phyloP scores from a whole-genome alignment of 192 early-diverging fungal species.

The Lobulomyces angularis region DNA sequence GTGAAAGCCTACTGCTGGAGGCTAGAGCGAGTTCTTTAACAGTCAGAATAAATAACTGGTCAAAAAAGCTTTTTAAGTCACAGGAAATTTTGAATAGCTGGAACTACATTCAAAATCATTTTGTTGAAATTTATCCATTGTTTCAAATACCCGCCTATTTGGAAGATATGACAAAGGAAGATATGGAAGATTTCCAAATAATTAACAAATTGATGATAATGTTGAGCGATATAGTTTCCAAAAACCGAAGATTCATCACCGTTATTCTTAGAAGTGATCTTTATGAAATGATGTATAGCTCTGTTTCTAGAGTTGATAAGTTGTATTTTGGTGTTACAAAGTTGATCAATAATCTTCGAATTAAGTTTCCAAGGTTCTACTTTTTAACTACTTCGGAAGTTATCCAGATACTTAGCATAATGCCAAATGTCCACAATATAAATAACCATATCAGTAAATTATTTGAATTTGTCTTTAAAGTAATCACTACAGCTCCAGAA shows the following conservation, averaged over 20 bases:
- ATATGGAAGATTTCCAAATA: slow-evolving; percentile 12
- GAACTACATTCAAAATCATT: slow-evolving; percentile 12
- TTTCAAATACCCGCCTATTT: background rate
- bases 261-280: slow-evolving; percentile 19
- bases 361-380: slow-evolving; percentile 18
- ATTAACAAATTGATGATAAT: slow-evolving; percentile 14
- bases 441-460: no score
- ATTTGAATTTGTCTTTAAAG: no score
- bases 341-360: slow-evolving; percentile 13
- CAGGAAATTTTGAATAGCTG: slow-evolving; percentile 13
- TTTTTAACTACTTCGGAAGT: slow-evolving; percentile 19
- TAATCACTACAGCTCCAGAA: no score
- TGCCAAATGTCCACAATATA: no score
- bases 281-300: slow-evolving; percentile 14
- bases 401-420: slow-evolving; percentile 14
- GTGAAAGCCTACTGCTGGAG: slow-evolving; percentile 6
- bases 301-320: background rate
- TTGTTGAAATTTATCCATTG: slow-evolving; percentile 13
- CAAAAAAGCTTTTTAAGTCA: slow-evolving; percentile 8
- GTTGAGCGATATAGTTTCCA: slow-evolving; percentile 15
- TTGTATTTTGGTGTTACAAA: slow-evolving; percentile 1
- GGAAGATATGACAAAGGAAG: slow-evolving; percentile 4
- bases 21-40: background rate
- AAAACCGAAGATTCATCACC: slow-evolving; percentile 19
- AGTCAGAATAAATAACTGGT: slow-evolving; percentile 17